phyloP scores from a whole-genome alignment of 2,329 filamentous ascomycete genomes.

The Beauveria pseudobassiana region DNA sequence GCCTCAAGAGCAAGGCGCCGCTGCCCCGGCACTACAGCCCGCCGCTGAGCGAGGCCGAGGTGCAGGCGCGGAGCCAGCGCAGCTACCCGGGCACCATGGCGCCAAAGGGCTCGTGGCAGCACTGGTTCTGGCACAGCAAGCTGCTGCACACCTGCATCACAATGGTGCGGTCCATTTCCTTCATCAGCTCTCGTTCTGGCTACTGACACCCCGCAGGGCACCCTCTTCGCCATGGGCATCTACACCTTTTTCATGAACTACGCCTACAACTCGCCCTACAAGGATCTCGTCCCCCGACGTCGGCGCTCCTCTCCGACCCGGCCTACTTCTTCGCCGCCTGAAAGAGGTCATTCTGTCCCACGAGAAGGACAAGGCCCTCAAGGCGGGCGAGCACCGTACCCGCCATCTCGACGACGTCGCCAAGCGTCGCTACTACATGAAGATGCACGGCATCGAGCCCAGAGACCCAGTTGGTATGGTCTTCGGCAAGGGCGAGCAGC shows the following conservation, averaged over 20 bases:
- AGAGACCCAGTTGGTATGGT: slow-evolving; percentile 45
- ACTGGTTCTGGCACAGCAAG: slow-evolving; percentile 76
- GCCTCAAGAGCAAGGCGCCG: slow-evolving; percentile 43
- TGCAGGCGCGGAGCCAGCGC: slow-evolving; percentile 56
- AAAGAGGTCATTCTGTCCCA: slow-evolving; percentile 70
- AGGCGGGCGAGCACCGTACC: slow-evolving; percentile 64
- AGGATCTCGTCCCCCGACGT: slow-evolving; percentile 64
- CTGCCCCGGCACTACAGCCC: slow-evolving; percentile 68
- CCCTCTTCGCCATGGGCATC: slow-evolving; percentile 60
- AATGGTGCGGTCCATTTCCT: slow-evolving; percentile 50
- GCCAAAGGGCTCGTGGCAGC: slow-evolving; percentile 69
- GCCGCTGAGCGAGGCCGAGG: slow-evolving; percentile 57
- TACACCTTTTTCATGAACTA: slow-evolving; percentile 76
- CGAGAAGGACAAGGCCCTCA: slow-evolving; percentile 59
- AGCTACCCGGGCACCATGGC: slow-evolving; percentile 88
- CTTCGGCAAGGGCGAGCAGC: slow-evolving; percentile 30
- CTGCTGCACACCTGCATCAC: slow-evolving; percentile 76
- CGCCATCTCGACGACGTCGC: slow-evolving; percentile 75
- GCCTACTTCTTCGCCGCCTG: slow-evolving; percentile 57
- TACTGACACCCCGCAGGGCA: slow-evolving; percentile 37
- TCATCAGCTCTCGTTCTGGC: neutral
- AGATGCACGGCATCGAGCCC: slow-evolving; percentile 73
- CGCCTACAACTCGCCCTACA: slow-evolving; percentile 68
- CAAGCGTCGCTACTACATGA: slow-evolving; percentile 78
- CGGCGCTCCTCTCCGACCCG: slow-evolving; percentile 63